phyloP scores from a whole-genome alignment of 1,139 yeast genomes.

The Nadsonia commutata region DNA sequence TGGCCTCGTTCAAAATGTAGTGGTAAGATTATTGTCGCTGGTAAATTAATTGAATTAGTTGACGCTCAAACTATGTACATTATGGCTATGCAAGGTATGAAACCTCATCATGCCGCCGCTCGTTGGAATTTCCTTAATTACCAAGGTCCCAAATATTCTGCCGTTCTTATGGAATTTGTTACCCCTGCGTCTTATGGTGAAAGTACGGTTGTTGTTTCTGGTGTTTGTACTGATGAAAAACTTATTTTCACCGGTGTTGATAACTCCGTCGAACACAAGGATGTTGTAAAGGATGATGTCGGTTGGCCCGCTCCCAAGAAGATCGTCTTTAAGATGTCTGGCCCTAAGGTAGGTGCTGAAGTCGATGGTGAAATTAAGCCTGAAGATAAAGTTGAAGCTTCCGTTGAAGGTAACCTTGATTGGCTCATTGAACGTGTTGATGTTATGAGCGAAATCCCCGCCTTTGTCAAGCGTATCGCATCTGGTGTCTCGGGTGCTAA shows the following conservation, averaged over 20 bases:
- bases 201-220: conserved; percentile 69
- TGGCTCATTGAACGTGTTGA: conserved; percentile 77
- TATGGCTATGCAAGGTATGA: conserved; percentile 98
- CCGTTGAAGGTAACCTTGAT: conserved; percentile 27
- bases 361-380: conserved; percentile 24
- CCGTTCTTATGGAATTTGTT: conserved; percentile 86
- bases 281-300: conserved; percentile 53
- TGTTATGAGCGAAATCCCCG: conserved; percentile 95
- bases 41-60: conserved; percentile 24
- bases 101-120: conserved; percentile 97
- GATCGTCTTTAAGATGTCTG: conserved; percentile 44
- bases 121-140: conserved; percentile 89
- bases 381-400: conserved; percentile 21
- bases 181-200: conserved; percentile 84
- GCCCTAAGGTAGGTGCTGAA: conserved; percentile 29
- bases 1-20: conserved; percentile 77
- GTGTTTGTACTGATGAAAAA: conserved; percentile 49
- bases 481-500: conserved; percentile 91
- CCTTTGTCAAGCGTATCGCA: conserved; percentile 82
- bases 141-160: conserved; percentile 62
- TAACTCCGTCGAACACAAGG: conserved; percentile 50
- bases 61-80: conserved; percentile 67
- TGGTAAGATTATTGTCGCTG: conserved; percentile 40
- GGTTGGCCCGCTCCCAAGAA: conserved; percentile 85
- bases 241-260: conserved; percentile 52